A percentile compares a stretch with the other conserved stretches of the same genome.
Evolutionary conservation across 1,284 basidiomycete species (phyloP).

Genomic region (Cutaneotrichosporon cutaneum): DNA sequence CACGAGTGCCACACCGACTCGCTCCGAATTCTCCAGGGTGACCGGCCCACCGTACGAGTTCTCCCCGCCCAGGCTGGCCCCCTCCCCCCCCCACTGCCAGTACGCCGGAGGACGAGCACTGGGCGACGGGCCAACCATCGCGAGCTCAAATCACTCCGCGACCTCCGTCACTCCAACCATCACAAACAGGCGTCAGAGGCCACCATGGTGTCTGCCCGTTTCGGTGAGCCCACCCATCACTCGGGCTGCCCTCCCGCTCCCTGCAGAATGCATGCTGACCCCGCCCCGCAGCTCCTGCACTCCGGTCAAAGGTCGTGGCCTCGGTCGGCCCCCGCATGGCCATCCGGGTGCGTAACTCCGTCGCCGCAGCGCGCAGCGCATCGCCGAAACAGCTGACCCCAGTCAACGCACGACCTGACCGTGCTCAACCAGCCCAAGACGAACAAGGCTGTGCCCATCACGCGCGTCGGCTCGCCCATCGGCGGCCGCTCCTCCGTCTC

Average conservation of each 20-base stretch:
- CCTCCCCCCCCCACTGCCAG: neutral
- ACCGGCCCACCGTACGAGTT: slow-evolving; percentile 1
- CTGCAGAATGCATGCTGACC: slow-evolving; percentile 9
- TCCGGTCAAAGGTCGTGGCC: slow-evolving; percentile 31
- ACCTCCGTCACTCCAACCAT: slow-evolving; percentile 13
- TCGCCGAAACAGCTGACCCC: slow-evolving; percentile 6
- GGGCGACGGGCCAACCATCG: slow-evolving; percentile 13
- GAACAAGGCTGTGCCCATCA: slow-evolving; percentile 59
- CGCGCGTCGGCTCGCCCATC: slow-evolving; percentile 65
- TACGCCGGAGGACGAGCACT: neutral
- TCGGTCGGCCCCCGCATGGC: slow-evolving; percentile 23
- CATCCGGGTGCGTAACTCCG: slow-evolving; percentile 19
- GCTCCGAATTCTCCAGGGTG: slow-evolving; percentile 5
- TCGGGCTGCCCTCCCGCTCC: neutral
- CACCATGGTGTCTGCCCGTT: slow-evolving; percentile 38
- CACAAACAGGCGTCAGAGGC: slow-evolving; percentile 14
- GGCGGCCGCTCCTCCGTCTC: slow-evolving; percentile 83
- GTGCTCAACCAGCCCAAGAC: slow-evolving; percentile 37
- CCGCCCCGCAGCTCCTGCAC: slow-evolving; percentile 31
- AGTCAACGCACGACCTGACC: slow-evolving; percentile 50
- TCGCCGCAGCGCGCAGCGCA: neutral
- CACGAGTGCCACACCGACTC: neutral
- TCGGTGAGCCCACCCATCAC: slow-evolving; percentile 24
- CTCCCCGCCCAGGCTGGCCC: neutral
- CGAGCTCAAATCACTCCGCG: slow-evolving; percentile 17